These are phyloP conservation scores for Datisca glomerata DNA, from an alignment of 306 rosid genomes.

Conservation along the genomic window DNA sequence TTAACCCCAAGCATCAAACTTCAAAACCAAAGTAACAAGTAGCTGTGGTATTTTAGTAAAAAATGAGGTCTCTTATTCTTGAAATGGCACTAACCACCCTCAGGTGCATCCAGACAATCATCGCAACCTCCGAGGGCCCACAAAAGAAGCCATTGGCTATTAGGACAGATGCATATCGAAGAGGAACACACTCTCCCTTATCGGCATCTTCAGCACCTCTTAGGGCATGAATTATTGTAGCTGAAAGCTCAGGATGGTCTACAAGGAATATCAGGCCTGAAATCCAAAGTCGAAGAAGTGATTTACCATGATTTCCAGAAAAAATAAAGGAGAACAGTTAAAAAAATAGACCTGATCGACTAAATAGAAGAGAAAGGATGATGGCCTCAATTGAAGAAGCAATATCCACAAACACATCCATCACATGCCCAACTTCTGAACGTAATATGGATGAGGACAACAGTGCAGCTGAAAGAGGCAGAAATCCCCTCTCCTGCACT, in stretches of 20 bases:
- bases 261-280: conserved; percentile 81
- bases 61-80: too few relatives aligned
- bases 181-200: conserved; percentile 73
- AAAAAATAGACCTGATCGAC: conserved; percentile 63
- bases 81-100: conserved; percentile 62
- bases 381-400: conserved; percentile 77
- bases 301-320: not conserved
- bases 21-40: too few relatives aligned
- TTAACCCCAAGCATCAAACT: too few relatives aligned
- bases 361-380: conserved; percentile 72
- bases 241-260: conserved; percentile 75
- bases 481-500: conserved; percentile 90
- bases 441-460: conserved; percentile 61
- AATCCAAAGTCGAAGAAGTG: conserved; percentile 7
- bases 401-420: conserved; percentile 66
- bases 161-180: conserved; percentile 80
- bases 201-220: conserved; percentile 47
- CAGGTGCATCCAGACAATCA: conserved; percentile 64
- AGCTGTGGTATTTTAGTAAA: too few relatives aligned
- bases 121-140: conserved; percentile 66
- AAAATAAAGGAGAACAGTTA: conserved; percentile 5
- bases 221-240: conserved; percentile 60
- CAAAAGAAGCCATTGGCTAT: conserved; percentile 86
- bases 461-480: conserved; percentile 84
- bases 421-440: conserved; percentile 40